Conservation (phyloP, 192 early-diverging fungal species). For the Podila clonocystis region DNA sequence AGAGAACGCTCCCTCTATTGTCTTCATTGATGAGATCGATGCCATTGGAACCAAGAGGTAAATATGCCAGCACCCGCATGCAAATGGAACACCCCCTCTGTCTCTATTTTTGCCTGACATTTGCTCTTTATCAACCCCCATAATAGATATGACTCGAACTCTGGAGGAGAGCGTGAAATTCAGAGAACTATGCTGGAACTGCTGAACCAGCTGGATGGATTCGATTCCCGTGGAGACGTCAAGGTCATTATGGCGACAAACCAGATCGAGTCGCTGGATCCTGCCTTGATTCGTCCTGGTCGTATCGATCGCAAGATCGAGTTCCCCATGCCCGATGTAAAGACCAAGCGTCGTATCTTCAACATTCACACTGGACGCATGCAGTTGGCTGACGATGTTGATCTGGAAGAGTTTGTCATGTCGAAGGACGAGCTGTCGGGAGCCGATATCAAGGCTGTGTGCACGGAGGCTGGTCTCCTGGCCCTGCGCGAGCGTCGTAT, state of each 20-base stretch:
- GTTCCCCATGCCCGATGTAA: constrained; percentile 97
- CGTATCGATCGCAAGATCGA: constrained; percentile 99
- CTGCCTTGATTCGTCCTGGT: constrained; percentile 94
- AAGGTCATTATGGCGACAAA: constrained; percentile 99
- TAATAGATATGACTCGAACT: constrained; percentile 89
- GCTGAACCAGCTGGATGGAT: constrained; percentile 97
- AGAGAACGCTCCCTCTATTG: constrained; percentile 96
- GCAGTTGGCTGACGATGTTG: constrained; percentile 96
- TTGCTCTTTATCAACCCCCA: constrained; percentile 5
- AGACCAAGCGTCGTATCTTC: constrained; percentile 98
- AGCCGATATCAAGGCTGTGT: constrained; percentile 99
- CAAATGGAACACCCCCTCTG: neutral
- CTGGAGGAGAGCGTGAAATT: constrained; percentile 96
- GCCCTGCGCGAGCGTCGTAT: constrained; percentile 98
- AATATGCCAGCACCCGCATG: neutral
- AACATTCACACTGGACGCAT: constrained; percentile 94
- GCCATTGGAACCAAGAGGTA: constrained; percentile 95
- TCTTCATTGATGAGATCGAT: constrained; percentile 99
- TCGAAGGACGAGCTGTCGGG: constrained; percentile 99
- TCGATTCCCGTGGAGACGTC: constrained; percentile 94
- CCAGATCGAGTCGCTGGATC: constrained; percentile 96
- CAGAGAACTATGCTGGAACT: constrained; percentile 98
- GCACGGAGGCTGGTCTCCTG: constrained; percentile 98
- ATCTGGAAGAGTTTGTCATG: constrained; percentile 99
- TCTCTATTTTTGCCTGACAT: neutral